Conservation (phyloP, 208 protist species). For the Trypanosoma caninum region DNA sequence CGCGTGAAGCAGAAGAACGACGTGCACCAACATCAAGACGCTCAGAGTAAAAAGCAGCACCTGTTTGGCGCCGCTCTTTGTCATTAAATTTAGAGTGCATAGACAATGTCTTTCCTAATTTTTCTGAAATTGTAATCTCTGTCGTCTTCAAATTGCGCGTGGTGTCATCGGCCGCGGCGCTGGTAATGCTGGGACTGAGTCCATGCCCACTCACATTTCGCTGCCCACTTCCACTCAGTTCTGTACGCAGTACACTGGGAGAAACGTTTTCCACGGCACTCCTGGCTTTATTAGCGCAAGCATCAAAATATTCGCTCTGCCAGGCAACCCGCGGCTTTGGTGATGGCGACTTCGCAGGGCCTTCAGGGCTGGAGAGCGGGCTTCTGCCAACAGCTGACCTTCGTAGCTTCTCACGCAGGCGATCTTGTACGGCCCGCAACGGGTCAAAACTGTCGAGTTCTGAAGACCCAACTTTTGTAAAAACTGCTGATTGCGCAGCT, state of each 20-base stretch:
- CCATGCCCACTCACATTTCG: neutral
- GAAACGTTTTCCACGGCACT: neutral
- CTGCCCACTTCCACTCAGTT: neutral
- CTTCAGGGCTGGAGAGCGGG: slow-evolving; percentile 3
- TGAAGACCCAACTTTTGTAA: neutral
- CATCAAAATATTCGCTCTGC: neutral
- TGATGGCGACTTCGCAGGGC: neutral
- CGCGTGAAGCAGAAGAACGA: neutral
- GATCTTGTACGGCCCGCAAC: slow-evolving; percentile 45
- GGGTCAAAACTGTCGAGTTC: slow-evolving; percentile 39
- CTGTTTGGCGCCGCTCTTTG: neutral
- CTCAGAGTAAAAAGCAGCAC: neutral
- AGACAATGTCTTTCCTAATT: neutral
- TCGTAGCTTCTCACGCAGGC: slow-evolving; percentile 50
- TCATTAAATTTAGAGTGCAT: neutral
- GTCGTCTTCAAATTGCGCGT: neutral
- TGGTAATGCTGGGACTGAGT: neutral
- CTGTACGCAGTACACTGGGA: neutral
- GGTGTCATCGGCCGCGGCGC: neutral
- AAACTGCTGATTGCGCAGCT: neutral
- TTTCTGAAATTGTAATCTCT: neutral
- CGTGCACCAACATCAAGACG: neutral
- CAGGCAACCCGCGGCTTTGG: neutral
- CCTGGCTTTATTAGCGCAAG: neutral
- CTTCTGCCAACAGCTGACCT: neutral